A percentile compares a stretch with the other conserved stretches of the same genome.
phyloP scores from a whole-genome alignment of 2,329 filamentous ascomycete species.

The Fusarium bactridioides region DNA sequence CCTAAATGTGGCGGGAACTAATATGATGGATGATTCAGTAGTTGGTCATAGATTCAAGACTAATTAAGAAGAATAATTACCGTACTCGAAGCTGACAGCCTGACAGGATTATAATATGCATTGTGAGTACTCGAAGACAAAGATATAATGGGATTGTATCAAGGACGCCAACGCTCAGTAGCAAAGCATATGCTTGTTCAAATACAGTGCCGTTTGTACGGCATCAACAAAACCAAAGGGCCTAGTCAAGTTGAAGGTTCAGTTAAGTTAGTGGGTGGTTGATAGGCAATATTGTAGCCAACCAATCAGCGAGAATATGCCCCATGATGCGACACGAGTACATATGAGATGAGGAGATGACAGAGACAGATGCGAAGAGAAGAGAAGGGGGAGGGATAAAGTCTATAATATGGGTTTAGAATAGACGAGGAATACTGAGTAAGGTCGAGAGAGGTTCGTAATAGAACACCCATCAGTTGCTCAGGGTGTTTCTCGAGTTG shows the following conservation, averaged over 20 bases:
- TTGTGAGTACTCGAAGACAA: background rate
- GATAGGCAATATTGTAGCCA: constrained; percentile 26
- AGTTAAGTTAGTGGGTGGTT: background rate
- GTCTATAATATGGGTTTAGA: too few species aligned
- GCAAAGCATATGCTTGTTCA: background rate
- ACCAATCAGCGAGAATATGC: constrained; percentile 29
- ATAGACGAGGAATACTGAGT: background rate
- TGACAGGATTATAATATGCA: background rate
- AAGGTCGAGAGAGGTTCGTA: background rate
- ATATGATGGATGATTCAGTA: constrained; percentile 7
- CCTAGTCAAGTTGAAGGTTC: background rate
- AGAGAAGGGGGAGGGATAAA: background rate
- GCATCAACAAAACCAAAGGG: background rate
- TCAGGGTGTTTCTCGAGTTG: background rate
- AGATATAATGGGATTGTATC: background rate
- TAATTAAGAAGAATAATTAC: background rate
- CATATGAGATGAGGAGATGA: background rate
- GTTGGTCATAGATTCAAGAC: background rate
- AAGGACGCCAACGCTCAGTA: background rate
- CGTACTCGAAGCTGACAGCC: background rate
- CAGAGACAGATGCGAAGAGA: background rate
- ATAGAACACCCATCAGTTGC: background rate
- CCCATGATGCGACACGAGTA: background rate
- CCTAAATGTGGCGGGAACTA: constrained; percentile 6
- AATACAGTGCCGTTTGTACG: background rate